phyloP scores from a whole-genome alignment of 352 stramenopile species.

The Phytopythium kandeliae region DNA sequence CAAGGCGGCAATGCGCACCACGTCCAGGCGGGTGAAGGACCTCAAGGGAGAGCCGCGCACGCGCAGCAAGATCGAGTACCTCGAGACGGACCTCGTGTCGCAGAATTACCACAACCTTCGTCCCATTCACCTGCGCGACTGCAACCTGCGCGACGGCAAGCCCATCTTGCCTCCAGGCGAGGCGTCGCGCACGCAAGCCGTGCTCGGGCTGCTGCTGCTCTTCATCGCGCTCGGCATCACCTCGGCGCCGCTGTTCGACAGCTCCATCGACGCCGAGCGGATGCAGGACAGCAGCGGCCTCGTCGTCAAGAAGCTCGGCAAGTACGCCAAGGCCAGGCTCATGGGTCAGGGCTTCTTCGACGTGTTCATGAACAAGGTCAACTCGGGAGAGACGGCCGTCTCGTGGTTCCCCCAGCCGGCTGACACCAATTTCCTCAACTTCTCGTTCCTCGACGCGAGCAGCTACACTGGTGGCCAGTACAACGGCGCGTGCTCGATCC shows the following conservation, averaged over 20 bases:
- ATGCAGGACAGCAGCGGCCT: slow-evolving; percentile 20
- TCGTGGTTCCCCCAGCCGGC: slow-evolving; percentile 27
- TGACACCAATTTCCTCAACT: slow-evolving; percentile 26
- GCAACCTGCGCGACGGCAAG: neutral
- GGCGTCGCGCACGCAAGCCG: slow-evolving; percentile 8
- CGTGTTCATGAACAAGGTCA: slow-evolving; percentile 15
- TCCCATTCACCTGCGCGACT: slow-evolving; percentile 9
- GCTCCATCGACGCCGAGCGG: slow-evolving; percentile 25
- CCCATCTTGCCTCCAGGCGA: slow-evolving; percentile 11
- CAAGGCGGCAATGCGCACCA: slow-evolving; percentile 20
- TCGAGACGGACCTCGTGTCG: slow-evolving; percentile 22
- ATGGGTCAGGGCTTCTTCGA: slow-evolving; percentile 19
- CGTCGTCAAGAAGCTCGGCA: slow-evolving; percentile 30
- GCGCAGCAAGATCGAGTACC: slow-evolving; percentile 11
- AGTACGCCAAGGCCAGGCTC: slow-evolving; percentile 27
- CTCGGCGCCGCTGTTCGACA: slow-evolving; percentile 22
- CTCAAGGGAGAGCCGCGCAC: neutral
- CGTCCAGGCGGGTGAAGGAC: neutral
- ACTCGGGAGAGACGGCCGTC: slow-evolving; percentile 16
- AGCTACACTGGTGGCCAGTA: slow-evolving; percentile 5
- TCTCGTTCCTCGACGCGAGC: slow-evolving; percentile 15
- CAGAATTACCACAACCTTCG: slow-evolving; percentile 14
- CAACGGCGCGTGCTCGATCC: slow-evolving; percentile 19
- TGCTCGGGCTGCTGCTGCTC: slow-evolving; percentile 22
- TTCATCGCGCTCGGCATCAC: slow-evolving; percentile 25